Conservation (phyloP, 179 eudicot species). For the Silene coronaria region DNA sequence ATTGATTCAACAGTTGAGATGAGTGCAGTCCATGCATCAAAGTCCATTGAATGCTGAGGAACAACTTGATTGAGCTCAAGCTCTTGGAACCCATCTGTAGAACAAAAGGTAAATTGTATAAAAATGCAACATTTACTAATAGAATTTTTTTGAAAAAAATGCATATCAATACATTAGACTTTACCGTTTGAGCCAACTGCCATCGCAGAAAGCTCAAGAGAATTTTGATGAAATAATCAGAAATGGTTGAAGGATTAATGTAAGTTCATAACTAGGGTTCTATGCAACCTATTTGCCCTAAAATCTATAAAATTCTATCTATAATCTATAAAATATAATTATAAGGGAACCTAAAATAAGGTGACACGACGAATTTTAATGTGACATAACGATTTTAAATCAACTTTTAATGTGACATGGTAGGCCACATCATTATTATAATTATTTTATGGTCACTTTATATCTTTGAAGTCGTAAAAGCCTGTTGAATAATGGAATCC, state of each 20-base stretch:
- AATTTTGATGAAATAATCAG: neutral
- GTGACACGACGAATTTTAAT: too few relatives aligned
- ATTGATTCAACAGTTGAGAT: conserved; percentile 47
- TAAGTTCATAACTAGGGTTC: conserved; percentile 10
- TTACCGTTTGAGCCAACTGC: conserved; percentile 17
- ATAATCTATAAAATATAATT: too few relatives aligned
- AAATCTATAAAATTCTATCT: too few relatives aligned
- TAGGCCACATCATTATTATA: too few relatives aligned
- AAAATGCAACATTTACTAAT: neutral
- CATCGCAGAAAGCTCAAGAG: neutral
- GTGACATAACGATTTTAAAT: too few relatives aligned
- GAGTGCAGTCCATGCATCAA: conserved; percentile 51
- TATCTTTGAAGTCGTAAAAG: too few relatives aligned
- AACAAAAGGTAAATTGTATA: conserved; percentile 11
- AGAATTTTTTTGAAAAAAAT: neutral
- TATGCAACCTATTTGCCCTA: too few relatives aligned
- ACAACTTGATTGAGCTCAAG: conserved; percentile 32
- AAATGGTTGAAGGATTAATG: neutral
- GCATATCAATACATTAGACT: neutral
- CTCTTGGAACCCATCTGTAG: conserved; percentile 35
- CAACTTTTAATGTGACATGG: too few relatives aligned
- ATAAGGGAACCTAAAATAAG: too few relatives aligned
- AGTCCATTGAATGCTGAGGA: conserved; percentile 40
- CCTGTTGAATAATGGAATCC: too few relatives aligned
- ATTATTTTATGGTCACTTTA: too few relatives aligned